Conservation (phyloP, 2,329 filamentous ascomycete genomes). For the Exophiala dermatitidis region DNA sequence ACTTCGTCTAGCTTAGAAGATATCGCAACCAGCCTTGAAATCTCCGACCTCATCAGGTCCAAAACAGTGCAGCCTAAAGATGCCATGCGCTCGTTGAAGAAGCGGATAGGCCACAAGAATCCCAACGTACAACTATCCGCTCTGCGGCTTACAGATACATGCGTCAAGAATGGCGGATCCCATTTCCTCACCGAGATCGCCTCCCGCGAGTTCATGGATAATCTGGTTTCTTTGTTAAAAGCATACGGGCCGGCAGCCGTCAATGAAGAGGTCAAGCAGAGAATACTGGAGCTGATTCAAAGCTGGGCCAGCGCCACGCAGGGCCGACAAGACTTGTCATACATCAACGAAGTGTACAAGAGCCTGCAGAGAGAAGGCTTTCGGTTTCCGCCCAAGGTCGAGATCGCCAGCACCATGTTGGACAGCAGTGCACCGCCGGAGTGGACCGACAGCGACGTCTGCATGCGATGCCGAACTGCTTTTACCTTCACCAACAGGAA, state of each 20-base stretch:
- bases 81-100: slow-evolving; percentile 93
- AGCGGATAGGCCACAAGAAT: slow-evolving; percentile 92
- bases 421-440: slow-evolving; percentile 95
- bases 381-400: slow-evolving; percentile 76
- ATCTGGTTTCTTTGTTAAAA: slow-evolving; percentile 81
- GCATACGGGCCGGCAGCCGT: slow-evolving; percentile 65
- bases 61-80: slow-evolving; percentile 97
- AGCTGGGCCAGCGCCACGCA: slow-evolving; percentile 87
- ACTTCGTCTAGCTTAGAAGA: slow-evolving; percentile 94
- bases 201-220: slow-evolving; percentile 97
- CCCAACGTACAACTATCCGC: slow-evolving; percentile 93
- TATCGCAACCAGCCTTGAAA: slow-evolving; percentile 94
- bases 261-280: slow-evolving; percentile 77
- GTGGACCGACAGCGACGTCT: slow-evolving; percentile 96
- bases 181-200: slow-evolving; percentile 95
- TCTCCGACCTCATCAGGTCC: slow-evolving; percentile 93
- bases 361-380: slow-evolving; percentile 77
- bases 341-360: slow-evolving; percentile 82
- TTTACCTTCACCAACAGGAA: slow-evolving; percentile 99
- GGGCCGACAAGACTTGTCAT: slow-evolving; percentile 70
- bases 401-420: slow-evolving; percentile 93
- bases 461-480: slow-evolving; percentile 90
- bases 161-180: slow-evolving; percentile 93
- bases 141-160: slow-evolving; percentile 95
- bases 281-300: slow-evolving; percentile 90